phyloP scores from a whole-genome alignment of 2,329 filamentous ascomycete species.

The Seiridium cupressi region DNA sequence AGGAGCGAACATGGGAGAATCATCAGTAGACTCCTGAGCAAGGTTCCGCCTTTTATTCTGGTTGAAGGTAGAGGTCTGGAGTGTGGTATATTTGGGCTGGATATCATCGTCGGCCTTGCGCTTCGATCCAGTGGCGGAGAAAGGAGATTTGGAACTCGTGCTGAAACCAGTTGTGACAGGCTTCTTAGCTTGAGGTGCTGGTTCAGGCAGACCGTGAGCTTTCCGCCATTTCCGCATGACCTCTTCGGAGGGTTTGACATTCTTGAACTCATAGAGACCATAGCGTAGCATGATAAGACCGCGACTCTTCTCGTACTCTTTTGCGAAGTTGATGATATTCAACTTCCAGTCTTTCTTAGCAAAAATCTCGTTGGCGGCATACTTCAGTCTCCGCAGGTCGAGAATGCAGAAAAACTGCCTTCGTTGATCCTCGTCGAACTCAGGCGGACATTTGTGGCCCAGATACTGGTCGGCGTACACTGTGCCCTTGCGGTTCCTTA shows the following conservation, averaged over 20 bases:
- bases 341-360: constrained; percentile 61
- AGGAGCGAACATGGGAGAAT: constrained; percentile 29
- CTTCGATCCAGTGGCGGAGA: constrained; percentile 34
- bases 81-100: constrained; percentile 33
- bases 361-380: constrained; percentile 61
- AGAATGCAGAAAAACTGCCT: constrained; percentile 64
- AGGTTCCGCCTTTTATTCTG: constrained; percentile 49
- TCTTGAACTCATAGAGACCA: constrained; percentile 62
- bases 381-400: constrained; percentile 60
- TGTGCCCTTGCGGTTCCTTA: constrained; percentile 46
- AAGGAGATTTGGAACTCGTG: constrained; percentile 22
- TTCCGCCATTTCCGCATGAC: constrained; percentile 58
- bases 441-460: constrained; percentile 53
- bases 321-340: constrained; percentile 61
- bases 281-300: constrained; percentile 61
- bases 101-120: constrained; percentile 56
- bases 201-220: constrained; percentile 52
- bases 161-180: constrained; percentile 24
- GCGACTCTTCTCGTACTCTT: constrained; percentile 63
- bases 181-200: constrained; percentile 41
- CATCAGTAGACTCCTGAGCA: constrained; percentile 36
- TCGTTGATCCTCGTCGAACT: constrained; percentile 57
- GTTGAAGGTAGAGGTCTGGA: constrained; percentile 32
- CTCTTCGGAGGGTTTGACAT: constrained; percentile 56
- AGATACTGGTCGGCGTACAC: constrained; percentile 62